Evolutionary conservation across 768 basidiomycete species (phyloP).

Genomic region (Gymnopilus junonius): DNA sequence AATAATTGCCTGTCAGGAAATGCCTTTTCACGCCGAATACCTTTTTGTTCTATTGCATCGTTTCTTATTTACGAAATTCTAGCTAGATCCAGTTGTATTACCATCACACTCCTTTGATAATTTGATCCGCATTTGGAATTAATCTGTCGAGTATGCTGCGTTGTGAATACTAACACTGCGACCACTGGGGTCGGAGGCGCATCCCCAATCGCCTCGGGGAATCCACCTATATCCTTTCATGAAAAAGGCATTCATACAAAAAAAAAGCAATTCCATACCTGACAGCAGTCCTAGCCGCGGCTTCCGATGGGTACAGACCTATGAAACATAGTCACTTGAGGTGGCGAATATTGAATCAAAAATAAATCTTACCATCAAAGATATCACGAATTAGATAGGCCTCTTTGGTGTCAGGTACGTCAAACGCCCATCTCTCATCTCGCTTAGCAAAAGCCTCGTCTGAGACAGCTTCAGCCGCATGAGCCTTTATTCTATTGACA

Average conservation of each 20-base stretch:
- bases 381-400: conserved; percentile 92
- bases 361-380: conserved; percentile 69
- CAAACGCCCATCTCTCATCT: conserved; percentile 73
- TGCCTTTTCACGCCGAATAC: conserved; percentile 12
- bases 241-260: conserved; percentile 1
- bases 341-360: background rate
- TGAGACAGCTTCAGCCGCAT: conserved; percentile 74
- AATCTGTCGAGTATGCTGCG: conserved; percentile 71
- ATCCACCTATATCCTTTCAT: conserved; percentile 66
- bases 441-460: conserved; percentile 82
- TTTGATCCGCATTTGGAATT: conserved; percentile 31
- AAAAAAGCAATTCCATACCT: conserved; percentile 53
- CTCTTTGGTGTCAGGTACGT: conserved; percentile 95
- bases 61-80: conserved; percentile 28
- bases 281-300: conserved; percentile 91
- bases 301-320: conserved; percentile 83
- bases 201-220: conserved; percentile 97
- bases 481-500: conserved; percentile 79
- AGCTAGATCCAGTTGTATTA: conserved; percentile 33
- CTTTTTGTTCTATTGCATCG: conserved; percentile 26
- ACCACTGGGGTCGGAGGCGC: conserved; percentile 92
- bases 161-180: conserved; percentile 96
- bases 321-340: conserved; percentile 16
- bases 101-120: conserved; percentile 34
- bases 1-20: conserved; percentile 14